A percentile compares a stretch with the other conserved stretches of the same genome.
Conservation (phyloP, 768 basidiomycete species). For the Zangia roseola region DNA sequence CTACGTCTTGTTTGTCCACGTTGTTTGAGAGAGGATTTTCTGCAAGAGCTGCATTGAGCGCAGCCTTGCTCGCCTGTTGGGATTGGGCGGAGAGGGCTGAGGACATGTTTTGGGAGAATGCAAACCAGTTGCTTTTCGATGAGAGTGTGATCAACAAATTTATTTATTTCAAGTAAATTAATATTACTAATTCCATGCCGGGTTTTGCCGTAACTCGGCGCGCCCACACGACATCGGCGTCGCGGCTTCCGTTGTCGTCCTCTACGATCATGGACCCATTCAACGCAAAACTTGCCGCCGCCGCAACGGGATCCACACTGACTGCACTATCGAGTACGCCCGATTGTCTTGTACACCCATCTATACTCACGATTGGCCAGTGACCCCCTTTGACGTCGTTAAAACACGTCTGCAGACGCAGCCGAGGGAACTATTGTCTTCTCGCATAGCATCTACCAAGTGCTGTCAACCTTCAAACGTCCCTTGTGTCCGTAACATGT, state of each 20-base stretch:
- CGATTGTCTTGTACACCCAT: conserved; percentile 5
- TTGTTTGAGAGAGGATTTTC: conserved; percentile 42
- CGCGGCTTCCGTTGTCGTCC: not conserved
- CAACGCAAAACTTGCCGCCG: conserved; percentile 77
- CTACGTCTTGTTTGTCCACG: conserved; percentile 43
- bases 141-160: no score
- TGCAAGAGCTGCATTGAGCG: conserved; percentile 69
- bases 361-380: conserved; percentile 40
- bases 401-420: conserved; percentile 97
- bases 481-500: conserved; percentile 74
- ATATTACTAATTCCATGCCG: conserved; percentile 10
- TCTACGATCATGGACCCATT: conserved; percentile 58
- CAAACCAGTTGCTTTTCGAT: conserved; percentile 13
- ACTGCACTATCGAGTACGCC: conserved; percentile 80
- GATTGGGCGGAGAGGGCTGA: conserved; percentile 59
- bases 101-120: conserved; percentile 21
- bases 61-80: conserved; percentile 77
- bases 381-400: conserved; percentile 99
- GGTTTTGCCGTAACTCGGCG: conserved; percentile 23
- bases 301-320: conserved; percentile 73
- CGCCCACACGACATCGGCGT: not conserved
- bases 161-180: no score
- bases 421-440: conserved; percentile 54
- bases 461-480: conserved; percentile 65
- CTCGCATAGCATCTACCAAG: conserved; percentile 50